Conservation (phyloP, 257 asterid genomes). For the Scutellaria barbata region DNA sequence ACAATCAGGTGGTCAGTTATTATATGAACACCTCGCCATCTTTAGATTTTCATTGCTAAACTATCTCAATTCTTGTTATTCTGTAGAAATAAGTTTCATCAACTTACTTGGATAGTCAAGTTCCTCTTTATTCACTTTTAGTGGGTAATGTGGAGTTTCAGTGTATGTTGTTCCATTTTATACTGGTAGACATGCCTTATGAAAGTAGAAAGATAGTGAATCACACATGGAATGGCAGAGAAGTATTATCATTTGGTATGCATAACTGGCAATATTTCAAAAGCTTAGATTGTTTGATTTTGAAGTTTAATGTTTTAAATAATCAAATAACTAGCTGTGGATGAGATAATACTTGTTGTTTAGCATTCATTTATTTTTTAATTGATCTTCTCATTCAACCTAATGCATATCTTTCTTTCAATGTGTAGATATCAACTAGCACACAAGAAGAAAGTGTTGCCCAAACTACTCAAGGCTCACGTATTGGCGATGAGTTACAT, state of each 20-base stretch:
- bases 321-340: too few species aligned
- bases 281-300: neutral
- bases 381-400: too few species aligned
- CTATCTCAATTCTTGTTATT: neutral
- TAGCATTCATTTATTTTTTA: too few species aligned
- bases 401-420: too few species aligned
- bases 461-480: too few species aligned
- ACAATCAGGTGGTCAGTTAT: neutral
- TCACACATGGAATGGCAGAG: neutral
- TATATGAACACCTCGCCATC: neutral
- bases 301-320: too few species aligned
- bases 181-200: neutral
- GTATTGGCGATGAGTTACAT: too few species aligned
- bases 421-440: too few species aligned
- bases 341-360: too few species aligned
- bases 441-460: too few species aligned
- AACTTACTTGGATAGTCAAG: neutral
- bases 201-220: neutral
- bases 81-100: neutral
- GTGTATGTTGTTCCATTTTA: neutral
- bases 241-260: neutral
- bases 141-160: neutral
- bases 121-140: conserved; percentile 15
- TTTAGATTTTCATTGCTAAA: neutral
- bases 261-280: neutral